A percentile compares a stretch with the other conserved stretches of the same genome.
Evolutionary conservation across 2,329 filamentous ascomycete species (phyloP).

Genomic region (Exophiala phaeomuriformis): DNA sequence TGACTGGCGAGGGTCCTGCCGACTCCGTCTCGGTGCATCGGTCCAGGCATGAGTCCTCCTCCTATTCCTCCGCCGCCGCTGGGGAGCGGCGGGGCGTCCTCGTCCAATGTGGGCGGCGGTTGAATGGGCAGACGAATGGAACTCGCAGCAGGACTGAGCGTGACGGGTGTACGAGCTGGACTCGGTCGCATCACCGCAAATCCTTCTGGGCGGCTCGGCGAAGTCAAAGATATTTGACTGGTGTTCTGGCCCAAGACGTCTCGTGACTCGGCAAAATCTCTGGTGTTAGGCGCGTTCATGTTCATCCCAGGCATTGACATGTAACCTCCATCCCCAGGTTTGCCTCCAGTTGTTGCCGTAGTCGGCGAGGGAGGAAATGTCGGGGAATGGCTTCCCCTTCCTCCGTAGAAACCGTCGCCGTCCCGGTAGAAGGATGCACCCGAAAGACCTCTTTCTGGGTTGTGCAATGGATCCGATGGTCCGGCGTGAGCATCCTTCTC

Average conservation of each 20-base stretch:
- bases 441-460: conserved; percentile 23
- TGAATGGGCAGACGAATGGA: conserved; percentile 25
- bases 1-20: conserved; percentile 38
- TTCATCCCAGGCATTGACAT: neutral
- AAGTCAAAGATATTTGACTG: conserved; percentile 16
- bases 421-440: conserved; percentile 30
- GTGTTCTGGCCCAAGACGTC: conserved; percentile 1
- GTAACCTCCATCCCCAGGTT: conserved; percentile 1
- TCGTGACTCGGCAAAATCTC: conserved; percentile 17
- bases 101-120: conserved; percentile 22
- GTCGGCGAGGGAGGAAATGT: conserved; percentile 20
- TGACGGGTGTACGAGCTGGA: conserved; percentile 39
- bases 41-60: conserved; percentile 24
- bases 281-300: conserved; percentile 2
- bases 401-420: conserved; percentile 28
- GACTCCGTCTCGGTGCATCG: conserved; percentile 34
- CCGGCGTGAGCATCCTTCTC: conserved; percentile 24
- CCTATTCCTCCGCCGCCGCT: conserved; percentile 6
- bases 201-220: conserved; percentile 28
- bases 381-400: conserved; percentile 12
- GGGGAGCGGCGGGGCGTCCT: conserved; percentile 27
- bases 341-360: conserved; percentile 10
- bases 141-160: conserved; percentile 31
- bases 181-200: conserved; percentile 37
- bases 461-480: conserved; percentile 14